Conservation (phyloP, 257 asterid genomes). For the Jasminum sambac region DNA sequence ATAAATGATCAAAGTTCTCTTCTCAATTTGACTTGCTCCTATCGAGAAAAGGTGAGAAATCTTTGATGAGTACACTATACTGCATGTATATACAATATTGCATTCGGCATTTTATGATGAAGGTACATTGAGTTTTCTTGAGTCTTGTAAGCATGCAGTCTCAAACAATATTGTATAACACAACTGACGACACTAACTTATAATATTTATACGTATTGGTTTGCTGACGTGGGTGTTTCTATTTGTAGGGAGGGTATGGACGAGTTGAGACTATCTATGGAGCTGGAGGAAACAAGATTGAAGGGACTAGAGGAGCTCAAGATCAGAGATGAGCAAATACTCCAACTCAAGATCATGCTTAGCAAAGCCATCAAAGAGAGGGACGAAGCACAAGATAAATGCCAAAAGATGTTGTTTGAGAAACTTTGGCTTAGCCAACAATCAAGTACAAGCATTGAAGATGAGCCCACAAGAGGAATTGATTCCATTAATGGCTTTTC, state of each 20-base stretch:
- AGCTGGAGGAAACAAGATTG: conserved; percentile 54
- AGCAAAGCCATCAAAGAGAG: conserved; percentile 50
- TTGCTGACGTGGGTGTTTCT: background rate
- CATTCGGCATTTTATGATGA: background rate
- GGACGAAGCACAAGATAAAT: conserved; percentile 61
- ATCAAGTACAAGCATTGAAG: conserved; percentile 56
- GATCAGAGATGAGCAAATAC: conserved; percentile 54
- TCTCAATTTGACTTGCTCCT: conserved; percentile 61
- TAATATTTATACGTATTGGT: too few species aligned
- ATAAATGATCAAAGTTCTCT: conserved; percentile 69
- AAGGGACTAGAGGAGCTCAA: conserved; percentile 71
- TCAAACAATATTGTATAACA: too few species aligned
- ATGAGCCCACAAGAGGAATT: conserved; percentile 48
- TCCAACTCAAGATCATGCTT: conserved; percentile 56
- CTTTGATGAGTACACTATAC: background rate
- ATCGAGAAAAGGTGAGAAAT: conserved; percentile 65
- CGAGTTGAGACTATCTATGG: conserved; percentile 69
- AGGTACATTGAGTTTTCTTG: background rate
- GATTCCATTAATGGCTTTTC: conserved; percentile 20
- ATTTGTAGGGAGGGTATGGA: conserved; percentile 60
- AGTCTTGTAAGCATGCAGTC: background rate
- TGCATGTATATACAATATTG: background rate
- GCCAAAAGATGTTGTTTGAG: conserved; percentile 44
- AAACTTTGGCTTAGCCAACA: conserved; percentile 41
- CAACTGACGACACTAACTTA: too few species aligned